These are phyloP conservation scores for Pythium aquatile DNA, from an alignment of 352 stramenopile genomes.

Conservation along the genomic window DNA sequence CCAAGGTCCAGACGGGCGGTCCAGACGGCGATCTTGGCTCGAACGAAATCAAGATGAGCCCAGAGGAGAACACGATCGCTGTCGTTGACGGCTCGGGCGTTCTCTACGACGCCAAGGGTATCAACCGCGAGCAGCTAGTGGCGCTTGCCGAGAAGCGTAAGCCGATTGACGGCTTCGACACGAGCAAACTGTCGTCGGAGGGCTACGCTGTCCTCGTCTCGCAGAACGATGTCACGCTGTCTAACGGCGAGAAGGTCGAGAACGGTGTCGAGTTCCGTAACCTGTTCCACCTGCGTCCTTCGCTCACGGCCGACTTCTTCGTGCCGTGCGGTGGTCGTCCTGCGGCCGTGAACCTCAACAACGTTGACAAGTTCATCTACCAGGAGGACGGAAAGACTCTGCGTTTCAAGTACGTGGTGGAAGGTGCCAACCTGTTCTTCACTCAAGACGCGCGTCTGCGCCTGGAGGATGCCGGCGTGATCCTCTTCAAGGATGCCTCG, in stretches of 20 bases:
- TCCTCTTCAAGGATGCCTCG: conserved; percentile 97
- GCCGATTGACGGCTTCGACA: conserved; percentile 91
- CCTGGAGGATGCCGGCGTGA: conserved; percentile 94
- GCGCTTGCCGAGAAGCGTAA: conserved; percentile 87
- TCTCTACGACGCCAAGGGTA: conserved; percentile 93
- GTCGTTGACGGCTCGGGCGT: conserved; percentile 94
- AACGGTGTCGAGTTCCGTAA: conserved; percentile 96
- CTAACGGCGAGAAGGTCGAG: conserved; percentile 77
- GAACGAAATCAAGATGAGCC: conserved; percentile 98
- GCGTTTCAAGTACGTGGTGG: conserved; percentile 94
- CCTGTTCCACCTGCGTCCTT: conserved; percentile 94
- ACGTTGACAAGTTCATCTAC: conserved; percentile 92
- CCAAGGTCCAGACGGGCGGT: conserved; percentile 96
- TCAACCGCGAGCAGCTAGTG: conserved; percentile 91
- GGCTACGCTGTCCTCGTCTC: conserved; percentile 68
- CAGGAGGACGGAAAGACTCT: conserved; percentile 70
- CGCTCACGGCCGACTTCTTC: conserved; percentile 95
- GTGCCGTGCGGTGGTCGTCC: conserved; percentile 95
- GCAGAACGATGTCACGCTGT: conserved; percentile 73
- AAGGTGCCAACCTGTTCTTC: conserved; percentile 98
- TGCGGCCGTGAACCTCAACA: conserved; percentile 94
- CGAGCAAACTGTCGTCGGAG: conserved; percentile 56
- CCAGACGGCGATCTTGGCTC: conserved; percentile 97
- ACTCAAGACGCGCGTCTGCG: conserved; percentile 93
- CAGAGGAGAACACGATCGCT: conserved; percentile 94